Base-by-base conservation (phyloP, 2,329 filamentous ascomycete genomes). In the Periconia digitata region DNA sequence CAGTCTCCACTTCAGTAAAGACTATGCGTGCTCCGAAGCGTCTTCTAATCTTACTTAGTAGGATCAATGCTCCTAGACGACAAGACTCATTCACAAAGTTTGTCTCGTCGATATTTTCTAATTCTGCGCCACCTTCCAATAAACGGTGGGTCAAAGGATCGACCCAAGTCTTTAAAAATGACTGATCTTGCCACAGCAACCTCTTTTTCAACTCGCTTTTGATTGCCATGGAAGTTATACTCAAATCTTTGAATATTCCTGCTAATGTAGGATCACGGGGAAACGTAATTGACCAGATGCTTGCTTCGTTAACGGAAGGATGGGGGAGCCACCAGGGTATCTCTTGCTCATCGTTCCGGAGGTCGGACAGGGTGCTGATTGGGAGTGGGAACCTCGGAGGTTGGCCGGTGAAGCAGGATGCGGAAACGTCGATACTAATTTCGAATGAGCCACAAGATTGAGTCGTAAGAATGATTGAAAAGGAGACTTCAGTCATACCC, bases 401-500 rank as follows among this genome's bases (percentile, higher is more conserved):
- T 41, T 45, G 42, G 37, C 37, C 47, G 36, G 47, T 20, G 42
- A 50, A 50, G 43, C 47, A 50, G 47, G 47, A 50, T 41, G 47
- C 47, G 47, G 42, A 50, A 46, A 50, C 43, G 17, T 50, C 47
- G 37, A 50, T 50, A 50, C 47, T 50, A 46, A 42, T 44, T 49
- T 49, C 40, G 46, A 49, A 49, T 49, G 35, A 49, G 27, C 27
- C 27, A 15, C n/a, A 32, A 32, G 27, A 32, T 32, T 32, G 27
- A 32, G 40, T 36, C 40, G 44, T 44, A 49, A 44, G 35, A 44
- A 49, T 44, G 36, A 35, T 49, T 49, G 41, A 41, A 44, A 49
- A 49, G 46, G 40, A 49, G 46, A 49, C 40, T 49, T 49, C 40
- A 49, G 46, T 44, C 46, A 45, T 46, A 50, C 47, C 47, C 47